These are phyloP conservation scores for Themeda triandra DNA, from an alignment of 176 grass and related monocot genomes.

Conservation along the genomic window DNA sequence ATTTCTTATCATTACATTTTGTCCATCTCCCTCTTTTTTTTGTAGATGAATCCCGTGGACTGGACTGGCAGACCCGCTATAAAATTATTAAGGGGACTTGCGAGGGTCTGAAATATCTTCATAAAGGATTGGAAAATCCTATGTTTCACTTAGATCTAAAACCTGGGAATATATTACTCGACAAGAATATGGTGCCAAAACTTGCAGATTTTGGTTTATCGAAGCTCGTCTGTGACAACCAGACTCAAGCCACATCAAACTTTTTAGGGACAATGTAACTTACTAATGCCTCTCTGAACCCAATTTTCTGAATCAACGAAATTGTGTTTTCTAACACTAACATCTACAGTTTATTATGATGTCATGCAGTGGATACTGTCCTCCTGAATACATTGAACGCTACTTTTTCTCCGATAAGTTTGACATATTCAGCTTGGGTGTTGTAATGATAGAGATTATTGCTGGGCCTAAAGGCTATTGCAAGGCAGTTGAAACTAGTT, in stretches of 20 bases:
- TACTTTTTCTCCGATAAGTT: neutral
- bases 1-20: no score
- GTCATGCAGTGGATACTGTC: neutral
- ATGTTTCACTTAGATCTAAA: neutral
- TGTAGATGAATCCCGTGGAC: no score
- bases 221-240: neutral
- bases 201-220: neutral
- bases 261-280: no score
- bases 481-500: neutral
- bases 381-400: neutral
- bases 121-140: neutral
- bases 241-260: neutral
- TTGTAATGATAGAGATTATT: neutral
- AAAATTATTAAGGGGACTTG: no score
- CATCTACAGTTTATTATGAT: neutral
- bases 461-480: neutral
- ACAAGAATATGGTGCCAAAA: neutral
- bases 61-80: no score
- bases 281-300: no score
- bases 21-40: no score
- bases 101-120: neutral
- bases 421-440: neutral
- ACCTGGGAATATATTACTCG: neutral
- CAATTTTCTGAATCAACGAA: no score
- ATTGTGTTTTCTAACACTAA: neutral